A percentile compares a stretch with the other conserved stretches of the same genome.
These are phyloP conservation scores for Pythium apleroticum DNA, from an alignment of 352 stramenopile species.

Conservation along the genomic window DNA sequence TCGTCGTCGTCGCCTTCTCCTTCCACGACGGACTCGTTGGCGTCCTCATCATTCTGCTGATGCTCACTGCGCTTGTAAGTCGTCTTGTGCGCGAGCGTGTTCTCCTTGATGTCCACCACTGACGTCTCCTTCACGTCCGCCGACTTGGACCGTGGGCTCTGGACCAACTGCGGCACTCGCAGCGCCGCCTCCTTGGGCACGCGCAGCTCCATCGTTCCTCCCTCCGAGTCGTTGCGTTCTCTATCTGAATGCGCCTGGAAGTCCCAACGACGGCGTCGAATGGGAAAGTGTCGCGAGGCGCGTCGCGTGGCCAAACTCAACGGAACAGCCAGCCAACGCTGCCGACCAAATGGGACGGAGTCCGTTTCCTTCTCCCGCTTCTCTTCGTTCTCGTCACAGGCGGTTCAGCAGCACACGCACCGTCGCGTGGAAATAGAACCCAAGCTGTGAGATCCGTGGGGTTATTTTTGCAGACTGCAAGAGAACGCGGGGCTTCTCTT, in stretches of 20 bases:
- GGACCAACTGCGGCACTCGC: slow-evolving; percentile 4
- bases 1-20: slow-evolving; percentile 6
- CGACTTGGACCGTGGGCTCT: background rate
- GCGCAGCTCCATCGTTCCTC: slow-evolving; percentile 5
- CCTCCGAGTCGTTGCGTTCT: background rate
- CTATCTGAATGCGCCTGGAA: background rate
- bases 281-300: slow-evolving; percentile 10
- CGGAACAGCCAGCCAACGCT: background rate
- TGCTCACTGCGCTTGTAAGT: slow-evolving; percentile 9
- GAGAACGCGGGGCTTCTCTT: background rate
- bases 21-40: background rate
- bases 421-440: background rate
- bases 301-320: background rate
- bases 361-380: slow-evolving; percentile 10
- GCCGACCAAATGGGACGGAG: slow-evolving; percentile 8
- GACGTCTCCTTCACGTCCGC: background rate
- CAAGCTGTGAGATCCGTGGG: too few relatives aligned
- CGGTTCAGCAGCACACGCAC: background rate
- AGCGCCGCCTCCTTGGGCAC: slow-evolving; percentile 3
- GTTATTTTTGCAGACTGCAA: slow-evolving; percentile 11
- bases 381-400: slow-evolving; percentile 14
- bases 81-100: background rate
- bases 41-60: slow-evolving; percentile 16
- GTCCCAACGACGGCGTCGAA: background rate
- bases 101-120: background rate